These are phyloP conservation scores for Mortierella antarctica DNA, from an alignment of 192 early-diverging fungal species.

Conservation along the genomic window DNA sequence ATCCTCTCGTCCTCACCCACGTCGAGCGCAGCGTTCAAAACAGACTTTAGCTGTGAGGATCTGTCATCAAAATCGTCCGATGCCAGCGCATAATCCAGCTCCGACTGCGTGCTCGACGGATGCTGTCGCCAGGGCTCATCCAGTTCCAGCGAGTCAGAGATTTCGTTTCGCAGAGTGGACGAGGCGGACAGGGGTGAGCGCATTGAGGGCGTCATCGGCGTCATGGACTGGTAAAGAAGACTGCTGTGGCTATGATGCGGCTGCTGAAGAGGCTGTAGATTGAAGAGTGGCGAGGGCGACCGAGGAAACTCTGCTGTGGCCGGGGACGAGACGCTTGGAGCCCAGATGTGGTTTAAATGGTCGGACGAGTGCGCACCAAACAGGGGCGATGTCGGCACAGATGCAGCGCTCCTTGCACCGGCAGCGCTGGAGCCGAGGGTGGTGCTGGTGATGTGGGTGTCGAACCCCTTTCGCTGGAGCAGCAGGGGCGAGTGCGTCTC, in stretches of 20 bases:
- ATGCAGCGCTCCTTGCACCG: constrained; percentile 8
- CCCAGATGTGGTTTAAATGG: constrained; percentile 22
- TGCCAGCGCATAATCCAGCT: neutral
- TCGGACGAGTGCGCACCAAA: constrained; percentile 18
- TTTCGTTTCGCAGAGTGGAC: constrained; percentile 26
- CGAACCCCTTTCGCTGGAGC: neutral
- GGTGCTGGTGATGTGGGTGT: neutral
- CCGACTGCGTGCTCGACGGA: neutral
- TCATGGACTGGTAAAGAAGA: constrained; percentile 15
- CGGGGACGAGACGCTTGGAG: constrained; percentile 4
- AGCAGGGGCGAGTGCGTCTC: constrained; percentile 8
- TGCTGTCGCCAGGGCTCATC: neutral
- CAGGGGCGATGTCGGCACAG: constrained; percentile 21
- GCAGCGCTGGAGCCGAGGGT: neutral
- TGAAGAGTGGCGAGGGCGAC: constrained; percentile 10
- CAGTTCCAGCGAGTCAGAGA: constrained; percentile 11
- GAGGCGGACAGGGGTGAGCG: constrained; percentile 21
- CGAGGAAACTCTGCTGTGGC: constrained; percentile 8
- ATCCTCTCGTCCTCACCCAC: constrained; percentile 27
- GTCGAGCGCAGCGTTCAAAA: constrained; percentile 29
- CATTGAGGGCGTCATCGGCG: constrained; percentile 10
- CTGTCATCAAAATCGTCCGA: constrained; percentile 30
- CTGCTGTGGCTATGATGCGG: constrained; percentile 7
- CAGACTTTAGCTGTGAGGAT: constrained; percentile 26
- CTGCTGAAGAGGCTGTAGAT: neutral